Percentiles rank a stretch among this genome's conserved stretches.
phyloP scores from a whole-genome alignment of 2,329 filamentous ascomycete genomes.

The Exophiala spinifera region DNA sequence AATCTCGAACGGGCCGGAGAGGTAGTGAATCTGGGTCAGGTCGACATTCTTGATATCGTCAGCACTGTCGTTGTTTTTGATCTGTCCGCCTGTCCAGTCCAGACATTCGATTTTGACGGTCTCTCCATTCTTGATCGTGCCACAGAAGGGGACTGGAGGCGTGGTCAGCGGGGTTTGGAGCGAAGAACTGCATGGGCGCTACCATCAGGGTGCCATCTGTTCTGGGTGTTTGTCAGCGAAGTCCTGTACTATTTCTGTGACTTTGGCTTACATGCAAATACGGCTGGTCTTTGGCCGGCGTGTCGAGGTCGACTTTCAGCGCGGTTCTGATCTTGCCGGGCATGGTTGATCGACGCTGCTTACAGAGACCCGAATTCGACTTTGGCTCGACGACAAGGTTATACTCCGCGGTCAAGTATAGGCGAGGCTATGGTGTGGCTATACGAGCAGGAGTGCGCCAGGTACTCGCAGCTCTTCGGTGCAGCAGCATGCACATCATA shows the following conservation, averaged over 20 bases:
- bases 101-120: slow-evolving; percentile 92
- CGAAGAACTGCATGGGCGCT: slow-evolving; percentile 32
- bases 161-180: neutral
- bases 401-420: neutral
- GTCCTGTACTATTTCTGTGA: slow-evolving; percentile 1
- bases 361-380: neutral
- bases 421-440: neutral
- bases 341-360: slow-evolving; percentile 7
- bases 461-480: neutral
- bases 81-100: slow-evolving; percentile 77
- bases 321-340: slow-evolving; percentile 60
- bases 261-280: slow-evolving; percentile 62
- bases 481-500: slow-evolving; percentile 3
- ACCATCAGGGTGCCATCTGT: slow-evolving; percentile 92
- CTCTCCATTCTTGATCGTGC: slow-evolving; percentile 74
- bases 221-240: slow-evolving; percentile 49
- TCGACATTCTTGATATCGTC: slow-evolving; percentile 84
- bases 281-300: slow-evolving; percentile 66
- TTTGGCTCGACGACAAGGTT: neutral
- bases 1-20: slow-evolving; percentile 85
- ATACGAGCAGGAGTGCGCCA: neutral
- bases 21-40: slow-evolving; percentile 78
- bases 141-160: slow-evolving; percentile 65
- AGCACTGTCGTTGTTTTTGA: slow-evolving; percentile 84
- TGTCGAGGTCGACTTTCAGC: slow-evolving; percentile 69